Percentiles rank a stretch among this genome's conserved stretches.
Conservation (phyloP, 1,284 basidiomycete genomes). For the Pseudozyma tsukubaensis region DNA sequence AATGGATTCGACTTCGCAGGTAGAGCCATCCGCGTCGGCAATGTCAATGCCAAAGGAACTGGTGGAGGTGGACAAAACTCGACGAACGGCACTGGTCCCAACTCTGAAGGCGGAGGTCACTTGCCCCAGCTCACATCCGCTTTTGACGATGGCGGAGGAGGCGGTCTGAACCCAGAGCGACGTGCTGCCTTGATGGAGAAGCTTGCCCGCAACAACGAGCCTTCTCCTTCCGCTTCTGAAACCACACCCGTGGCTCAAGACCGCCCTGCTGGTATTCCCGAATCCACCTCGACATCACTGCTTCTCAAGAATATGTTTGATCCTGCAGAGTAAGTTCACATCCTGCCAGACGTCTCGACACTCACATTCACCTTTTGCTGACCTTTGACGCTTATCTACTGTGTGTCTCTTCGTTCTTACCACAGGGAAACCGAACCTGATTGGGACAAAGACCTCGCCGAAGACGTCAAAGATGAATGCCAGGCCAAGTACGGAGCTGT, state of each 20-base stretch:
- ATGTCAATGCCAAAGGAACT: constrained; percentile 56
- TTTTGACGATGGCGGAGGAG: constrained; percentile 65
- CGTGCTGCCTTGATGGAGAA: constrained; percentile 67
- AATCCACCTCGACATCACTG: constrained; percentile 44
- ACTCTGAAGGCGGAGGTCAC: constrained; percentile 36
- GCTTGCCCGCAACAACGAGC: constrained; percentile 58
- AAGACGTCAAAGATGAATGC: constrained; percentile 94
- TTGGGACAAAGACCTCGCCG: constrained; percentile 95
- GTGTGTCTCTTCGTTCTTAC: neutral
- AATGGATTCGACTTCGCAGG: constrained; percentile 97
- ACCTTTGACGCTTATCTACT: neutral
- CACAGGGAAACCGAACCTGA: constrained; percentile 84
- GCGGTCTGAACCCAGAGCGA: constrained; percentile 59
- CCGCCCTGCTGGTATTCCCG: constrained; percentile 74
- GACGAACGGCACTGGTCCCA: constrained; percentile 9
- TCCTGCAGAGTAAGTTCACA: constrained; percentile 77
- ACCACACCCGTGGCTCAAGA: constrained; percentile 18
- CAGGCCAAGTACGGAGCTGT: constrained; percentile 90
- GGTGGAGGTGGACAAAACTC: constrained; percentile 20
- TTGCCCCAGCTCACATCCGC: constrained; percentile 53
- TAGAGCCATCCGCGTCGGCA: constrained; percentile 73
- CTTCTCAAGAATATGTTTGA: constrained; percentile 96
- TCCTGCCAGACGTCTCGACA: neutral
- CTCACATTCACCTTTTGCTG: neutral
- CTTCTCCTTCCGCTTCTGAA: constrained; percentile 17